Evolutionary conservation across 805 yeast genomes (phyloP).

Genomic region (Candida coquimbonensis): DNA sequence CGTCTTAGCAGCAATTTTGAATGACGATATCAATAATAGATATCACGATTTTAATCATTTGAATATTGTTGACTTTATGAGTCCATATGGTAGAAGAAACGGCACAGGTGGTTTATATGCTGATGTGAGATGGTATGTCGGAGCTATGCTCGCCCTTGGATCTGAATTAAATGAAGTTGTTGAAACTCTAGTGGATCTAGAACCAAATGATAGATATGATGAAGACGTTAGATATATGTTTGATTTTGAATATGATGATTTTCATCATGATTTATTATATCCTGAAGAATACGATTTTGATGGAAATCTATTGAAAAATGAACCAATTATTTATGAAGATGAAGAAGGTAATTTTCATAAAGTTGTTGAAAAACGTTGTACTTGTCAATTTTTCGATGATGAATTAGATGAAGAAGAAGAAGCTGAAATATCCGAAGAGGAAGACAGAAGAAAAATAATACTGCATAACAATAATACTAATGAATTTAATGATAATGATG

Average conservation of each 20-base stretch:
- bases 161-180: slow-evolving; percentile 42
- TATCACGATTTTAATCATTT: slow-evolving; percentile 54
- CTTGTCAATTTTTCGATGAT: slow-evolving; percentile 21
- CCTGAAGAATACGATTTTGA: slow-evolving; percentile 18
- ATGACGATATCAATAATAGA: slow-evolving; percentile 36
- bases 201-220: slow-evolving; percentile 57
- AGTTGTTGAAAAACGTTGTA: slow-evolving; percentile 19
- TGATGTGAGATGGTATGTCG: slow-evolving; percentile 52
- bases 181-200: slow-evolving; percentile 47
- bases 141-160: slow-evolving; percentile 47
- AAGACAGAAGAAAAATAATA: background rate
- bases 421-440: slow-evolving; percentile 2
- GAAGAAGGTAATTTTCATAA: slow-evolving; percentile 22
- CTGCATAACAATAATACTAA: background rate
- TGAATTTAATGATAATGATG: slow-evolving; percentile 5
- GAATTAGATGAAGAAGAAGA: slow-evolving; percentile 15
- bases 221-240: slow-evolving; percentile 60
- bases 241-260: slow-evolving; percentile 45
- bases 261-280: slow-evolving; percentile 26
- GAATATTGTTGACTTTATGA: slow-evolving; percentile 51
- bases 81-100: slow-evolving; percentile 57
- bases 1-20: slow-evolving; percentile 53
- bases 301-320: slow-evolving; percentile 9
- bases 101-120: slow-evolving; percentile 54
- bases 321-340: slow-evolving; percentile 20